Base-by-base conservation (phyloP, 2,329 filamentous ascomycete genomes). In the Pseudogymnoascus sp. region DNA sequence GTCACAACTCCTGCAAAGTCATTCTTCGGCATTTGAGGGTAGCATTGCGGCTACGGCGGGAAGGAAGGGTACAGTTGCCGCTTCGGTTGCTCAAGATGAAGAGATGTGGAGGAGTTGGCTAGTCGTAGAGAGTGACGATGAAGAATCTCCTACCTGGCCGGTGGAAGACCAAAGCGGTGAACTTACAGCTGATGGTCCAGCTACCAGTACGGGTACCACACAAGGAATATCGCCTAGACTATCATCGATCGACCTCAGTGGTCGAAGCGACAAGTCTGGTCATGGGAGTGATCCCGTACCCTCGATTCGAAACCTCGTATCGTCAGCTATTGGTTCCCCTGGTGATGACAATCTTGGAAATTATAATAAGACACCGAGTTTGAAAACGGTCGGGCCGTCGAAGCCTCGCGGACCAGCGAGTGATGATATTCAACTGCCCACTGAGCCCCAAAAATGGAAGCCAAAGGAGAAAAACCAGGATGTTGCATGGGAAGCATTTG, bases 101-200 rank as follows among this genome's bases (percentile, higher is more conserved):
- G 65, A 71, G 5, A 63, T 66, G 41, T 72, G 71, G 71, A 63
- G 68, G 43, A 66, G 63, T n/a, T 72, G 70, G 71, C 63, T 69
- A 26, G 62, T 55, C 19, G 19, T 62, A 52, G 16, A 59, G 33
- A 49, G 49, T 7, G 62, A 63, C 10, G 61, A 63, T 8, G 55
- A 55, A 37, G 59, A 52, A 29, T 31, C 37, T 39, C 52, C 14
- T n/a, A 49, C 62, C 11, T 16, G 43, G 31, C 8, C 10, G 5
- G 31, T 21, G 49, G n/a, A 14, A 3, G n/a, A 26, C 19, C 58
- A 64, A 43, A 33, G 29, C 49, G 29, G 33, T 33, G 29, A 55
- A 14, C 49, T 8, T 55, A 10, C 29, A 33, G 10, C 10, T 12
- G 29, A n/a, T 33, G 16, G 16, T 14, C 10, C 5, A 33, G 12